Evolutionary conservation across 805 yeast genomes (phyloP).

Genomic region (Jamesozyma gamospora): DNA sequence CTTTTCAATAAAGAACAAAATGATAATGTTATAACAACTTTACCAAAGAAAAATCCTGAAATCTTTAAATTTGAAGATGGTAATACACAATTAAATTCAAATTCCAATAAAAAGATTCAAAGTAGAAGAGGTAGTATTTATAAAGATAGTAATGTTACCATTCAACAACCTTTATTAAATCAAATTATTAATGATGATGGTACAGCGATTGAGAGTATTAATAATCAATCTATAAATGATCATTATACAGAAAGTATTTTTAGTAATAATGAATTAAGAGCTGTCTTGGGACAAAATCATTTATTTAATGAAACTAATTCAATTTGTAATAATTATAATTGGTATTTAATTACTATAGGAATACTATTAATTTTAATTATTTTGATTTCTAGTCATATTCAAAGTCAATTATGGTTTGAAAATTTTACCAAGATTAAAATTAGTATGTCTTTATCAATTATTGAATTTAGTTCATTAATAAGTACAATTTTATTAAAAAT

Average conservation of each 20-base stretch:
- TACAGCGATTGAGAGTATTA: too few relatives aligned
- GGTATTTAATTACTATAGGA: background rate
- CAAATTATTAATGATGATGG: background rate
- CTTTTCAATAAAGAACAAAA: slow-evolving; percentile 7
- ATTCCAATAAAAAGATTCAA: slow-evolving; percentile 1
- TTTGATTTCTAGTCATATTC: background rate
- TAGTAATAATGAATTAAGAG: too few relatives aligned
- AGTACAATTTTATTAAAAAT: background rate
- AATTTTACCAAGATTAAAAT: background rate
- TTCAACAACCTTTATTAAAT: background rate
- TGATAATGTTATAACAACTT: slow-evolving; percentile 7
- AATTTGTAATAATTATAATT: too few relatives aligned
- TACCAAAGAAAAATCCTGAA: slow-evolving; percentile 12
- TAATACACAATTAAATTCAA: background rate
- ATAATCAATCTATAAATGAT: background rate
- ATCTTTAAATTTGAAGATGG: slow-evolving; percentile 8
- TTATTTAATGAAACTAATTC: too few relatives aligned
- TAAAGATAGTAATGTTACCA: slow-evolving; percentile 6
- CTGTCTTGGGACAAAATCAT: too few relatives aligned
- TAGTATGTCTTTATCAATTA: background rate
- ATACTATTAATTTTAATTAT: background rate
- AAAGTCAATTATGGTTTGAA: background rate
- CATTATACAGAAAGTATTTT: too few relatives aligned
- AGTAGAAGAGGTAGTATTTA: slow-evolving; percentile 7
- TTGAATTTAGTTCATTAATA: background rate